Base-by-base conservation (phyloP, 139 green algal species). In the Bryopsis sp. region DNA sequence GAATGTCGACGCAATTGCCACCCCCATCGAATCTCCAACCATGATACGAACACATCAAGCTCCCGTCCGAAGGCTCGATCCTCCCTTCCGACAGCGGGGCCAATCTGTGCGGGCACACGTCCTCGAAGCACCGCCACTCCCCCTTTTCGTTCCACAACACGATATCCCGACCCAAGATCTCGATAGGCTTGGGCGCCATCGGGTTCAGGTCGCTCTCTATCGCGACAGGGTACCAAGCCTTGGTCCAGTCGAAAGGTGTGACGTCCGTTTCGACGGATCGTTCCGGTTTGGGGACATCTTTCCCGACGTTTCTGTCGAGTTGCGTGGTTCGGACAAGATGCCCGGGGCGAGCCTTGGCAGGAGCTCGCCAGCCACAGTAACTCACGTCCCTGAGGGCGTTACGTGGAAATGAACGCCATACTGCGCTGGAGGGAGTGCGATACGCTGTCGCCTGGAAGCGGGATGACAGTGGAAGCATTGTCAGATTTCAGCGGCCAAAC, bases 11-110 rank as follows among this genome's bases (percentile, higher is more conserved):
- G 69, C 78, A 85, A 0, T 24, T 39, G 15, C 84, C 82, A 1
- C 39, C 19, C 0, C 66, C 58, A 34, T 77, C 48, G 62, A 82
- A 85, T n/a, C 47, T 68, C 83, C 86, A 58, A 68, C 60, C 73
- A 86, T 66, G 22, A 71, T n/a, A n/a, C n/a, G n/a, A n/a, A n/a
- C n/a, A n/a, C n/a, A n/a, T n/a, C n/a, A n/a, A n/a, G n/a, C n/a
- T 67, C 58, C 81, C 81, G n/a, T 74, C 74, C 29, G 26, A 70
- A 0, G 43, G 29, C 26, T 83, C 76, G 0, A 89, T 68, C 15
- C 80, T 75, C 3, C 84, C 80, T 70, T 87, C 67, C 35, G 70
- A 82, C 65, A 82, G 74, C 3, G 77, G 77, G 33, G 64, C 77
- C 70, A 78, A 15, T 26, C 77, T 69, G 67, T 82, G 76, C 2